Evolutionary conservation across 768 basidiomycete species (phyloP), one percentile per base, ranked within the genome.

Genomic region (Cantharellus cinnabarinus): DNA sequence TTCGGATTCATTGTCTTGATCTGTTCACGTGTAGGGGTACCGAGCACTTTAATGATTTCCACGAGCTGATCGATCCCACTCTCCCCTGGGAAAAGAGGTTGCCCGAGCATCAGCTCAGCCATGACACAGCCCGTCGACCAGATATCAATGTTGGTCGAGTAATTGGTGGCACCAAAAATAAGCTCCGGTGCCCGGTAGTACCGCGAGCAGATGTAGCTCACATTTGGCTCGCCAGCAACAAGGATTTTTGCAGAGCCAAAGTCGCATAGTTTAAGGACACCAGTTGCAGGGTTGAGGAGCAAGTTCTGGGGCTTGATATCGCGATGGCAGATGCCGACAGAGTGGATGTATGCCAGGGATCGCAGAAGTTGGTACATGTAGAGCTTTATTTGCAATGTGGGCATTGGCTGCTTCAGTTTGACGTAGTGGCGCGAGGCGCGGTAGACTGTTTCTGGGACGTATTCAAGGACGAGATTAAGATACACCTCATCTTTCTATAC

Each of bases 1-100:
- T 99, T 99, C 59, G 95, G 95, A 72, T 99, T 99, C 95, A 99
- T 99, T 65, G 95, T 98, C 82, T 99, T 98, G 79, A 99, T 99
- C 72, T 99, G 95, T 69, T 98, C 95, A 65, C 94, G 77, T 61
- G 95, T 93, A 2, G 95, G 95, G 29, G 95, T 99, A 14, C 95
- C 95, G 58, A 99, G 80, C 50, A 99, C 91, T 71, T 99, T 99
- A 82, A 99, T 99, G 66, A 99, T 99, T 74, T 99, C 95, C 60
- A 99, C 95, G 67, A 99, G 71, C 74, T 99, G 95, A 73, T 99
- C 95, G 67, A 99, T 99, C 34, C 94, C 93, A 68, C 86, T 89
- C 74, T 99, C 95, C 61, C 95, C 95, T 2, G 95, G 95, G 80
- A 99, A 99, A 59, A 99, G 77, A 38, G 95, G 95, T 69, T 98